A percentile compares a stretch with the other conserved stretches of the same genome.
Conservation (phyloP, 208 protist genomes). For the Wallacemonas collosoma region DNA sequence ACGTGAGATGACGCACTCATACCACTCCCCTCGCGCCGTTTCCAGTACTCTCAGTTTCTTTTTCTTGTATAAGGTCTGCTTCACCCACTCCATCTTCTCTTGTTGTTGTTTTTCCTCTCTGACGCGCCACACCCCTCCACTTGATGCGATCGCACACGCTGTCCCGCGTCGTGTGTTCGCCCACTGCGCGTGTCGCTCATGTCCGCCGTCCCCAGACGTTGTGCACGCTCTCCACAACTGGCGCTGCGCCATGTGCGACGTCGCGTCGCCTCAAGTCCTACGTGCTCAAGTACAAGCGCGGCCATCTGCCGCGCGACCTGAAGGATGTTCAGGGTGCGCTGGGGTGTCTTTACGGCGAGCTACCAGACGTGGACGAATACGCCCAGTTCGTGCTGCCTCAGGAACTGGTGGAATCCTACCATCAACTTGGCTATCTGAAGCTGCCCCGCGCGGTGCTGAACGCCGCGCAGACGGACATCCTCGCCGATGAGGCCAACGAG, state of each 20-base stretch:
- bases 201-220: background rate
- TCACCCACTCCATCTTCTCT: background rate
- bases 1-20: too few relatives aligned
- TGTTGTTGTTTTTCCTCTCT: background rate
- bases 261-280: conserved; percentile 63
- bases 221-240: background rate
- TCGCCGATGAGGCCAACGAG: conserved; percentile 80
- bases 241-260: background rate
- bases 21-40: too few relatives aligned
- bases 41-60: too few relatives aligned
- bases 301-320: conserved; percentile 74
- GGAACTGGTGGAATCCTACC: conserved; percentile 64
- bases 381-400: conserved; percentile 73
- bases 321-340: conserved; percentile 84
- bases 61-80: too few relatives aligned
- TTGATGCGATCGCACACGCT: too few relatives aligned
- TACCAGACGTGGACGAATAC: conserved; percentile 88
- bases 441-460: conserved; percentile 64
- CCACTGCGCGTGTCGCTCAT: conserved; percentile 16
- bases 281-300: conserved; percentile 78
- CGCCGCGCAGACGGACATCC: conserved; percentile 72
- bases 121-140: too few relatives aligned
- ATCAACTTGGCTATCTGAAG: conserved; percentile 82
- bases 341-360: conserved; percentile 79
- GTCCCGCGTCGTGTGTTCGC: background rate